Base-by-base conservation (phyloP, 2,329 filamentous ascomycete genomes). In the Talaromyces verruculosus region DNA sequence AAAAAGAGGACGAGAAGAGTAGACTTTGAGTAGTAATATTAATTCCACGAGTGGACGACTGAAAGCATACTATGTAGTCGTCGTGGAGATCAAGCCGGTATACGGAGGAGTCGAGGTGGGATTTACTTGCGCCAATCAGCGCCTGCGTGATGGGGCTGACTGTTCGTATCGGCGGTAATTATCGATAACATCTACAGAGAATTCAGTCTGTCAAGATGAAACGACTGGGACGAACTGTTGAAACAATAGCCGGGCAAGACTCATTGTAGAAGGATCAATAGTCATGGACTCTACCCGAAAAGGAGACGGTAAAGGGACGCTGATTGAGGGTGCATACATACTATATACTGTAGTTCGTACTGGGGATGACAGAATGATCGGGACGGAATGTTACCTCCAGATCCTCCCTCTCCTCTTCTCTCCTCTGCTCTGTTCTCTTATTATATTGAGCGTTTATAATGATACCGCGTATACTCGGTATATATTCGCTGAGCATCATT, bases 21-120 rank as follows among this genome's bases (percentile, higher is more conserved):
- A 15, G 45, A 47, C 19, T 25, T 28, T 2, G 10, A 15, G 5
- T 28, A 49, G 5, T 28, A 51, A 30, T 53, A 17, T 30, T 53
- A n/a, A 28, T 28, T 17, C 25, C 25, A 25, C n/a, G 43, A 45
- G 43, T 47, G n/a, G 43, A 15, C 1, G 35, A 37, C 33, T 11
- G 33, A 35, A 11, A 1, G 33, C 25, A 25, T 25, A 25, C n/a
- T n/a, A n/a, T n/a, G 3, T 37, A 15, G 35, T 37, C 35, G 35
- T 19, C 19, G 41, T 45, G 41, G 41, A 45, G 41, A 45, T 10
- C n/a, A 55, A n/a, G 53, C 53, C 53, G 53, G 53, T 22, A 2
- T 25, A 57, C 53, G 53, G 53, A 57, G 19, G 30, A 37, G 28
- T 57, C 53, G 53, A 57, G 33, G 53, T 37, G 53, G 53, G 53